Base-by-base conservation (phyloP, 257 asterid species). In the Marsdenia floribunda region DNA sequence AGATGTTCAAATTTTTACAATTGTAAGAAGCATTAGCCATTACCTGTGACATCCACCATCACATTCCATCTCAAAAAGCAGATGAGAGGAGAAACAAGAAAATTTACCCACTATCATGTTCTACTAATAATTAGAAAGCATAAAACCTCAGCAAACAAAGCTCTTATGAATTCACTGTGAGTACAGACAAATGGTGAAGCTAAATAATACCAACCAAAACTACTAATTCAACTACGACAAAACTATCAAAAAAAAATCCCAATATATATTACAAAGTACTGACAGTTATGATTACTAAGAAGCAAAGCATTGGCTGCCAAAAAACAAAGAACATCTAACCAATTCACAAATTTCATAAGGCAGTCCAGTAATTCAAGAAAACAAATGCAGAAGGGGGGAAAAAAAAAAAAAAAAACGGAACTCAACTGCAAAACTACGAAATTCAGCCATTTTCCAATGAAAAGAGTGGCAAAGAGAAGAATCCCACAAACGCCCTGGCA, bases 391-490 rank as follows among this genome's bases (percentile, higher is more conserved):
- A 29, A 29, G 33, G 1, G 1, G 1, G 1, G 1, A 29, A 29
- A 29, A 26, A 19, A 9, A 68, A 42, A 68, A 8, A 19, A 29
- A 44, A 18, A 5, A 11, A 24, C 26, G 37, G 3, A 21, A 72
- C 77, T 72, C 68, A 78, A 72, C 81, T 55, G 74, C 8, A 77
- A 59, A 68, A 75, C 59, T 66, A 74, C 53, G 57, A n/a, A 74
- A 38, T 16, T 55, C 46, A 19, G 79, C 59, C 33, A 73, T 44
- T 26, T 52, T 59, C 77, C 73, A 76, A 70, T 64, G 61, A 68
- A 14, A 37, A 19, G 52, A 72, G 37, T 24, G 75, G 50, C 26
- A n/a, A 29, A 59, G 68, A n/a, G 80, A 79, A 46, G 38, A 61
- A 44, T 81, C 80, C 76, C 73, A 75, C 44, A 50, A 64, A 61